Evolutionary conservation across 2,329 filamentous ascomycete genomes (phyloP).

Genomic region (Sclerotinia subarctica): DNA sequence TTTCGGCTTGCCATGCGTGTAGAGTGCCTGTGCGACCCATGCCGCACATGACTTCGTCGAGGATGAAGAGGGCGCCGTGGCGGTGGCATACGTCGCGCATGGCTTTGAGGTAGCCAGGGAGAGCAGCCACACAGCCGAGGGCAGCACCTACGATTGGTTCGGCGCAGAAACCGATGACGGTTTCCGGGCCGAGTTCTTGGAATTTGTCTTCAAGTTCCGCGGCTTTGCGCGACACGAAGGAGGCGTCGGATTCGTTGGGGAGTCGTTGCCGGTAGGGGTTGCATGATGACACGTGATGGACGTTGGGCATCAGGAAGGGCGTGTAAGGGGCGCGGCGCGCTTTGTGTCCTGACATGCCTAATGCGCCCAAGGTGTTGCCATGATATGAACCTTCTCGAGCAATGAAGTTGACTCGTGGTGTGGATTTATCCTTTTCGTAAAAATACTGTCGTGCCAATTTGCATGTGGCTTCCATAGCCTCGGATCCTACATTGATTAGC

Average conservation of each 20-base stretch:
- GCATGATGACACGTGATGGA: slow-evolving; percentile 59
- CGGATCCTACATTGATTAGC: slow-evolving; percentile 49
- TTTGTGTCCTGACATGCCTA: slow-evolving; percentile 59
- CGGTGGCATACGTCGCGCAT: slow-evolving; percentile 66
- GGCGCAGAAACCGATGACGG: slow-evolving; percentile 62
- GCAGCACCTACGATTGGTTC: slow-evolving; percentile 65
- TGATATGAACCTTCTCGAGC: slow-evolving; percentile 65
- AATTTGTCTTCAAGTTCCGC: slow-evolving; percentile 63
- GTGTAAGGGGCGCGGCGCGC: slow-evolving; percentile 56
- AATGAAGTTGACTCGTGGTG: slow-evolving; percentile 58
- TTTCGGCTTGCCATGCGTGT: slow-evolving; percentile 55
- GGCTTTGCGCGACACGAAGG: slow-evolving; percentile 57
- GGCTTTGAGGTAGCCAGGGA: slow-evolving; percentile 66
- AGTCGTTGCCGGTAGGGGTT: slow-evolving; percentile 58
- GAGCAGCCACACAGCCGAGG: slow-evolving; percentile 64
- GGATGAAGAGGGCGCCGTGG: slow-evolving; percentile 69
- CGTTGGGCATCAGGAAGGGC: slow-evolving; percentile 52
- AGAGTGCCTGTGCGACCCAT: slow-evolving; percentile 52
- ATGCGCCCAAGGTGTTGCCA: slow-evolving; percentile 62
- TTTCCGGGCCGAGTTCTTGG: slow-evolving; percentile 55
- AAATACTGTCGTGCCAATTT: slow-evolving; percentile 68
- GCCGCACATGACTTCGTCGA: slow-evolving; percentile 70
- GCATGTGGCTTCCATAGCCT: slow-evolving; percentile 65
- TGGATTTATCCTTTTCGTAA: slow-evolving; percentile 47
- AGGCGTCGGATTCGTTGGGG: slow-evolving; percentile 48